phyloP scores from a whole-genome alignment of 1,284 basidiomycete species.

The Marasmius oreades region DNA sequence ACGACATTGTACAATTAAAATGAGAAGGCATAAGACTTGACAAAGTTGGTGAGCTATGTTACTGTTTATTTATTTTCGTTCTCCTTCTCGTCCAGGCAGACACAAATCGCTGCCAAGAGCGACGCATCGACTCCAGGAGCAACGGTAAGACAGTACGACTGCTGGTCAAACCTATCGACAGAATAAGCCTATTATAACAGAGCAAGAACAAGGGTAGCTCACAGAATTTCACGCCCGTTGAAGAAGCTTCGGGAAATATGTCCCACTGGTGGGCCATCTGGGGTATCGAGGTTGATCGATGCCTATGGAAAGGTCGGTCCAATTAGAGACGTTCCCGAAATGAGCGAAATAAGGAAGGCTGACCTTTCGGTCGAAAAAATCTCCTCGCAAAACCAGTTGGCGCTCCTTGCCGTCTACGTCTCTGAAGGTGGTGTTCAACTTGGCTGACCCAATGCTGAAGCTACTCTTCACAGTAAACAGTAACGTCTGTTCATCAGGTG shows the following conservation, averaged over 20 bases:
- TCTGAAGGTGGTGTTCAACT: conserved; percentile 10
- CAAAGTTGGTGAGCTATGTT: too few relatives aligned
- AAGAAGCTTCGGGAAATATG: conserved; percentile 11
- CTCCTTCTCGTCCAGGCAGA: conserved; percentile 15
- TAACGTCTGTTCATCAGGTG: conserved; percentile 11
- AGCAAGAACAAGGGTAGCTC: neutral
- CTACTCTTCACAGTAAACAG: conserved; percentile 13
- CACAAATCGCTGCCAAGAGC: conserved; percentile 12
- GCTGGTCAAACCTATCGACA: conserved; percentile 3
- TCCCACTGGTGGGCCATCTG: conserved; percentile 10
- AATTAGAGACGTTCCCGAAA: neutral
- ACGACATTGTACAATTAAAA: too few relatives aligned
- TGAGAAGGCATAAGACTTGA: too few relatives aligned
- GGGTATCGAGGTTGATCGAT: conserved; percentile 7
- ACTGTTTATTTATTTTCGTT: conserved; percentile 9
- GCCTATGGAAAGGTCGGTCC: conserved; percentile 1
- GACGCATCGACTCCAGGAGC: conserved; percentile 11
- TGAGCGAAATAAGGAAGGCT: neutral
- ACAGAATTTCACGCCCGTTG: conserved; percentile 12
- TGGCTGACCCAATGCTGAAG: conserved; percentile 10
- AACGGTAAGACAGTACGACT: conserved; percentile 11
- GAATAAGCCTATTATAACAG: neutral
- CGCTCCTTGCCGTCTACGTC: conserved; percentile 8
- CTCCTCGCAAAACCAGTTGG: conserved; percentile 10
- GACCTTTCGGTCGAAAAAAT: conserved; percentile 14